Evolutionary conservation across 2,329 filamentous ascomycete species (phyloP), one percentile per base, ranked within the genome.

Genomic region (Microcera coccophila): DNA sequence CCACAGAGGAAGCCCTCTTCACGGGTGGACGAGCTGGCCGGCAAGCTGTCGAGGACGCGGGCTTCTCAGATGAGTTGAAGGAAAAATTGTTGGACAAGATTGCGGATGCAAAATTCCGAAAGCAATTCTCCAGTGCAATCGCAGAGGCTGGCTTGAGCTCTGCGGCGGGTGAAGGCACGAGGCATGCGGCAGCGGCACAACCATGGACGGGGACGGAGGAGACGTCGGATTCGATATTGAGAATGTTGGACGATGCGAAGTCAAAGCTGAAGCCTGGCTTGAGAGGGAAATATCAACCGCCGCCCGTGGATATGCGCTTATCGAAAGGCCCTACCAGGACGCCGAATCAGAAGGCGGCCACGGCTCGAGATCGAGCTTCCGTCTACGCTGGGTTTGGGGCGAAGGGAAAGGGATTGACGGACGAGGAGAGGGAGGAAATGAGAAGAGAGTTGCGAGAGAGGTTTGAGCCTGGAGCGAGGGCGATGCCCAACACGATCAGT

Each of bases 181-280:
- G 81, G 46, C 78, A 84, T 38, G 77, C 82, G 26, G 88, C 88
- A 2, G 72, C 76, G 0, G 79, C 82, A 5, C 68, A 76, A 44
- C 76, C 85, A 1, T 98, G 93, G 93, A 81, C 78, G 0, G 93
- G 91, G 3, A 73, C 77, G 11, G 93, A 97, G 66, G 72, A 71
- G 4, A 68, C 84, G 2, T 79, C 84, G 54, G 90, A 96, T 62
- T 76, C 85, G 1, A 82, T 89, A 17, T 69, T 95, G 37, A 82
- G 93, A 22, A 97, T 97, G 86, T 66, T 93, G 10, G 78, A 87
- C 43, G 89, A 95, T 60, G 78, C 87, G 19, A 80, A 79, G 46
- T 89, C 90, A 58, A 86, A 85, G 0, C 69, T 94, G 37, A 66
- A 62, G 12, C 71, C 71, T 4, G 69, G 65, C 1, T 55, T 76